Conservation (phyloP, 164 flowering plant genomes). For the Nymphaea thermarum region DNA sequence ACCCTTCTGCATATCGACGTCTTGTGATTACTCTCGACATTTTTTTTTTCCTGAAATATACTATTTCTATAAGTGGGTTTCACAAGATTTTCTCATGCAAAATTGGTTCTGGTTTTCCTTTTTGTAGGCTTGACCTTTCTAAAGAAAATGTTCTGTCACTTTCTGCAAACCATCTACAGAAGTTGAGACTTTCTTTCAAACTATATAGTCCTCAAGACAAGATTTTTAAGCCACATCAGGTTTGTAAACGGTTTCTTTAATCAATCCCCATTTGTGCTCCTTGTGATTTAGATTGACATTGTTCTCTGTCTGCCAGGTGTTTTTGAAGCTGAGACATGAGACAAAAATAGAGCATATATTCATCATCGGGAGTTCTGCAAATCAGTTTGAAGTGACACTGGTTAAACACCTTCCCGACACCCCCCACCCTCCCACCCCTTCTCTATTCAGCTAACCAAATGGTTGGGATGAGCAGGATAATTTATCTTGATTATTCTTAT, state of each 20-base stretch:
- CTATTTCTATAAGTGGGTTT: background rate
- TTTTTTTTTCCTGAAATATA: no score
- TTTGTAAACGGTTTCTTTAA: constrained; percentile 11
- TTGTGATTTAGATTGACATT: constrained; percentile 4
- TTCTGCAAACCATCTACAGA: constrained; percentile 91
- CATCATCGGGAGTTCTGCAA: constrained; percentile 57
- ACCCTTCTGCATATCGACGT: no score
- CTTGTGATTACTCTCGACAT: no score
- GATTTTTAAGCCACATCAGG: constrained; percentile 86
- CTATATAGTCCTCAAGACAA: constrained; percentile 53
- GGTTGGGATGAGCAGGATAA: no score
- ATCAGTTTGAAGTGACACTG: constrained; percentile 49
- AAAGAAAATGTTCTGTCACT: constrained; percentile 43
- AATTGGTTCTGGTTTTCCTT: background rate
- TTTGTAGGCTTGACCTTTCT: constrained; percentile 49
- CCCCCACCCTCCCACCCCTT: background rate
- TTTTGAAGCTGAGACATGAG: constrained; percentile 82
- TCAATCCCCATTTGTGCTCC: background rate
- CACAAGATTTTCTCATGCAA: constrained; percentile 5
- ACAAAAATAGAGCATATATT: constrained; percentile 75
- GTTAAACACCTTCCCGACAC: constrained; percentile 32
- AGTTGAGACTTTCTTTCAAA: constrained; percentile 65
- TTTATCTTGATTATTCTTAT: no score
- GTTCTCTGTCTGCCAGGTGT: constrained; percentile 40
- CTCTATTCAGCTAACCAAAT: background rate